Conservation (phyloP, 2,329 filamentous ascomycete species). For the Dryadomyces quercivorus region DNA sequence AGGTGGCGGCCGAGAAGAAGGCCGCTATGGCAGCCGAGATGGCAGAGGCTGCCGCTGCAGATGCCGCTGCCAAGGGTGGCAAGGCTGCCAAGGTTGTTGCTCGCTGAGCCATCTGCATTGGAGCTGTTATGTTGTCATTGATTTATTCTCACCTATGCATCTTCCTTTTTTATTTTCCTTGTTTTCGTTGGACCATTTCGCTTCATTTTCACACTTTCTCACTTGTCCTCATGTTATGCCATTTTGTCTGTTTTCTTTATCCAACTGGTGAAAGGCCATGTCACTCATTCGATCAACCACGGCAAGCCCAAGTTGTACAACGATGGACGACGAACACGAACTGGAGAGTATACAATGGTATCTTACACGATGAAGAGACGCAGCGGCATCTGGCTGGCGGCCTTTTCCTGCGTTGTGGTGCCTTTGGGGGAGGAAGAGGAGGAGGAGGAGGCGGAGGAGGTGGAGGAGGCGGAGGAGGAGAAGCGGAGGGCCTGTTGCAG, state of each 20-base stretch:
- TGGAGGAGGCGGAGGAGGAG: too few relatives aligned
- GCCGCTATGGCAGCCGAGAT: not conserved
- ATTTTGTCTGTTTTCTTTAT: not conserved
- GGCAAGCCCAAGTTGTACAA: not conserved
- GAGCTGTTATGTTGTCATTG: not conserved
- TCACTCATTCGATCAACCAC: not conserved
- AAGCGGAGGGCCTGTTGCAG: not conserved
- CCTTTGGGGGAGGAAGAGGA: too few relatives aligned
- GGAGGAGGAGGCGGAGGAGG: too few relatives aligned
- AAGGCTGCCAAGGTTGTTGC: slow-evolving; percentile 3
- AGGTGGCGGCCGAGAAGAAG: slow-evolving; percentile 5
- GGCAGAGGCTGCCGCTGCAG: not conserved
- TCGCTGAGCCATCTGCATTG: slow-evolving; percentile 1
- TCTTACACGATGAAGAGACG: not conserved
- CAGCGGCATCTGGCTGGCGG: too few relatives aligned
- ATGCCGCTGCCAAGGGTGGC: not conserved
- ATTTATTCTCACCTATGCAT: not conserved
- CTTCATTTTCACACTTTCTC: not conserved
- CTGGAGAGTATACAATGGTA: not conserved
- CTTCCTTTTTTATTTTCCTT: not conserved
- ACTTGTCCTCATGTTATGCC: not conserved
- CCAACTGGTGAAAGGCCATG: slow-evolving; percentile 1
- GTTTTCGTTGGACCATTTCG: not conserved
- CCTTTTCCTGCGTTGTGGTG: not conserved
- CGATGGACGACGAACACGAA: not conserved